Base-by-base conservation (phyloP, 805 yeast species). In the Wickerhamomyces rabaulensis region DNA sequence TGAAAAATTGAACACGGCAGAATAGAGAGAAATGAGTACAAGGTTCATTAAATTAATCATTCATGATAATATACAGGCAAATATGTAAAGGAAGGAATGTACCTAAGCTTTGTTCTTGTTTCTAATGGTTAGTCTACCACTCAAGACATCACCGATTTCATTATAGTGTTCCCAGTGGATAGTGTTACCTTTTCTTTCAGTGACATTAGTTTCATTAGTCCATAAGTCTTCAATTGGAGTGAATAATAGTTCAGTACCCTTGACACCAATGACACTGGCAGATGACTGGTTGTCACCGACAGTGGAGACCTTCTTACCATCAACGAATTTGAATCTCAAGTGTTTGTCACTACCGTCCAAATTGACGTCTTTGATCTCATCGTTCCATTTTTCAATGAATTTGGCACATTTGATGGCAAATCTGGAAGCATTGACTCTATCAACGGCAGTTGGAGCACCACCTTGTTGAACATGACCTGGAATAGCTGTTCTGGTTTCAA, bases 381-480 rank as follows among this genome's bases (percentile, higher is more conserved):
- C 57, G 53, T 71, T 70, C 73, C 75, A 72, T 20, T 81, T 75
- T 66, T 94, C 98, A 53, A 92, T 80, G 65, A 87, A 94, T 64
- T 89, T 85, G 47, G 91, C 83, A 47, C 97, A 89, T 67, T 82
- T 85, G 55, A 92, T 85, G 4, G 96, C 96, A 65, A 85, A 84
- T 64, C 98, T 80, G 6, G 91, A 82, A 7, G 96, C 96, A 53
- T 84, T 78, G 35, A 90, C 83, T 66, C 98, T 81, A 65, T 94
- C 99, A 72, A 91, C 86, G 7, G 98, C 89, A 8, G 96, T 84
- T 43, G 99, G 99, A 45, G 81, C 78, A 50, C 91, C 94, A 64
- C 99, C 99, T 70, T 94, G 99, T 74, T 94, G 99, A 48, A 92
- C 94, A 63, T 92, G 98, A 26, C 99, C 99, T 23, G 99, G 99